Percentiles rank a stretch among this genome's conserved stretches.
Evolutionary conservation across 2,329 filamentous ascomycete genomes (phyloP).

Genomic region (Ophiostoma quercus): DNA sequence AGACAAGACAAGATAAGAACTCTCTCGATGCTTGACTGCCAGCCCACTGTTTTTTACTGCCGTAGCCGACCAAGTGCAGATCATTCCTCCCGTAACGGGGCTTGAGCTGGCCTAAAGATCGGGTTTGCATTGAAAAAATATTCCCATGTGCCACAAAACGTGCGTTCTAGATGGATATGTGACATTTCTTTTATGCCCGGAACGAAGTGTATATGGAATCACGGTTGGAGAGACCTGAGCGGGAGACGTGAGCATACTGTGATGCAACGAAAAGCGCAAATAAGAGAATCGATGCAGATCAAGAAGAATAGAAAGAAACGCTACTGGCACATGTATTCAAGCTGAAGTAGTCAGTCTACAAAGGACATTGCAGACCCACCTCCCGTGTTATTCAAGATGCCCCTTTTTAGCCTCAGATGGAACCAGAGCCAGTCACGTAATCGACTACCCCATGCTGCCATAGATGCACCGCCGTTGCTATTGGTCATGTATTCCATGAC

Average conservation of each 20-base stretch:
- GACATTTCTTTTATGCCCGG: too few species aligned
- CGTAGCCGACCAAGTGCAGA: background rate
- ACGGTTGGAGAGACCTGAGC: background rate
- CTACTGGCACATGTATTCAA: background rate
- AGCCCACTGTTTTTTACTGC: background rate
- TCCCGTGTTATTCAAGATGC: conserved; percentile 1
- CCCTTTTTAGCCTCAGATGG: background rate
- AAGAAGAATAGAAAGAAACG: background rate
- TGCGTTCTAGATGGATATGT: too few species aligned
- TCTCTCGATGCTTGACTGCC: background rate
- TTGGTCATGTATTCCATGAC: conserved; percentile 11
- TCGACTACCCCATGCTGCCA: conserved; percentile 10
- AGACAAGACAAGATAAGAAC: background rate
- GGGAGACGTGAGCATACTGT: background rate
- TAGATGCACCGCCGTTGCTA: background rate
- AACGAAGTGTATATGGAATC: background rate
- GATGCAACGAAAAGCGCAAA: background rate
- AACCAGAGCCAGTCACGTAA: conserved; percentile 6
- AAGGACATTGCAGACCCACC: background rate
- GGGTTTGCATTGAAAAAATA: too few species aligned
- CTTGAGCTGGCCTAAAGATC: background rate
- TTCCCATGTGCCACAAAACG: too few species aligned
- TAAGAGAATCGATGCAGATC: background rate
- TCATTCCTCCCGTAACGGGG: background rate
- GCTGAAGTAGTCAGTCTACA: background rate